phyloP scores from a whole-genome alignment of 345 rosid genomes.

The Ceriops tagal region DNA sequence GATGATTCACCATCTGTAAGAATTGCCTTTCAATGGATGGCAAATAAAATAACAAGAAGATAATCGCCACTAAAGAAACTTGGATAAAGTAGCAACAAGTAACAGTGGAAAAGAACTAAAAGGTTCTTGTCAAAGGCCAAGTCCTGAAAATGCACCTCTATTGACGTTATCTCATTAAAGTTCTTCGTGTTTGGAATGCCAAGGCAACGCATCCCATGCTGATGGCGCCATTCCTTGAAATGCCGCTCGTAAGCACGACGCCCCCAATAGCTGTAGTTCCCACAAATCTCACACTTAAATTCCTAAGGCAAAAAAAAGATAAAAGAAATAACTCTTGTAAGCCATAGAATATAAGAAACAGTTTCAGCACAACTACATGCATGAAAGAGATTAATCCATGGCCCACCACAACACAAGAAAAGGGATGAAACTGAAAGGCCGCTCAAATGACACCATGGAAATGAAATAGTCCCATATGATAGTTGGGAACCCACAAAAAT shows the following conservation, averaged over 20 bases:
- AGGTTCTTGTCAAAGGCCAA: neutral
- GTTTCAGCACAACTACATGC: too few species aligned
- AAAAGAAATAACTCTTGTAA: neutral
- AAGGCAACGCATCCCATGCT: slow-evolving; percentile 98
- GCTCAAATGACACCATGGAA: too few species aligned
- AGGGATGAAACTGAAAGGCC: too few species aligned
- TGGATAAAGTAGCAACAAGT: neutral
- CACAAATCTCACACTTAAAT: slow-evolving; percentile 94
- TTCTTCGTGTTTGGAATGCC: slow-evolving; percentile 99
- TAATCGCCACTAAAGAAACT: neutral
- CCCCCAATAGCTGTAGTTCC: slow-evolving; percentile 96
- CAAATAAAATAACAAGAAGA: neutral
- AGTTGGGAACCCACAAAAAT: too few species aligned
- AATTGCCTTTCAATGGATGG: neutral
- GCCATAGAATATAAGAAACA: neutral
- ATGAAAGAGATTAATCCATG: too few species aligned
- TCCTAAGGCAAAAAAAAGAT: slow-evolving; percentile 43
- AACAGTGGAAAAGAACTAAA: neutral
- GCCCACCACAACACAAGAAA: too few species aligned
- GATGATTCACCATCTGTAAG: neutral
- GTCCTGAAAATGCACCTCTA: slow-evolving; percentile 43
- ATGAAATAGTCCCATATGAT: too few species aligned
- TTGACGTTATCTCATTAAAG: slow-evolving; percentile 93
- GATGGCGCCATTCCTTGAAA: slow-evolving; percentile 98
- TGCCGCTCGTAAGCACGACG: slow-evolving; percentile 96